A percentile compares a stretch with the other conserved stretches of the same genome.
phyloP scores from a whole-genome alignment of 345 rosid species.

The Rhodamnia rubescens region DNA sequence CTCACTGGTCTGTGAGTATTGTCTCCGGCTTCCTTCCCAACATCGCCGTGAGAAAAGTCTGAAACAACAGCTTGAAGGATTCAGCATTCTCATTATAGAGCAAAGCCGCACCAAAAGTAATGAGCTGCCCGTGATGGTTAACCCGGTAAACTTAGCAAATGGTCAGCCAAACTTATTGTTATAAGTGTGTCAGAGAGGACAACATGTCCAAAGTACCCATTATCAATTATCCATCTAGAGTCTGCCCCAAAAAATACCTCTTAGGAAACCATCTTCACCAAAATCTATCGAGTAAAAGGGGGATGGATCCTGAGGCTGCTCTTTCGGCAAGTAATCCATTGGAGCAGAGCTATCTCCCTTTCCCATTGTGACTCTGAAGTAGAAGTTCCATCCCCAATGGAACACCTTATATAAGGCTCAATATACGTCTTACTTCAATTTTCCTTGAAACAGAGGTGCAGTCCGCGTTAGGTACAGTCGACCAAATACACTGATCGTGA shows the following conservation, averaged over 20 bases:
- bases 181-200: slow-evolving; percentile 23
- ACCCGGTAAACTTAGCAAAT: slow-evolving; percentile 22
- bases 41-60: slow-evolving; percentile 17
- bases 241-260: slow-evolving; percentile 35
- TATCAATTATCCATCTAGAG: slow-evolving; percentile 17
- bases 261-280: neutral
- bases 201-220: slow-evolving; percentile 21
- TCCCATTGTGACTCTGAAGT: neutral
- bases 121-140: slow-evolving; percentile 23
- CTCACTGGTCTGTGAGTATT: slow-evolving; percentile 27
- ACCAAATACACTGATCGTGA: neutral
- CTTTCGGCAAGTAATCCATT: neutral
- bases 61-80: slow-evolving; percentile 23
- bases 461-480: neutral
- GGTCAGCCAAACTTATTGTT: slow-evolving; percentile 19
- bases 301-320: neutral
- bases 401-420: neutral
- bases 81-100: slow-evolving; percentile 22
- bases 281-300: neutral
- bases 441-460: neutral
- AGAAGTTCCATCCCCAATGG: neutral
- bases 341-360: neutral
- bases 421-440: neutral
- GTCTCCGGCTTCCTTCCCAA: slow-evolving; percentile 26
- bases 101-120: slow-evolving; percentile 24